phyloP scores from a whole-genome alignment of 2,329 filamentous ascomycete species.

The Fusarium poae region DNA sequence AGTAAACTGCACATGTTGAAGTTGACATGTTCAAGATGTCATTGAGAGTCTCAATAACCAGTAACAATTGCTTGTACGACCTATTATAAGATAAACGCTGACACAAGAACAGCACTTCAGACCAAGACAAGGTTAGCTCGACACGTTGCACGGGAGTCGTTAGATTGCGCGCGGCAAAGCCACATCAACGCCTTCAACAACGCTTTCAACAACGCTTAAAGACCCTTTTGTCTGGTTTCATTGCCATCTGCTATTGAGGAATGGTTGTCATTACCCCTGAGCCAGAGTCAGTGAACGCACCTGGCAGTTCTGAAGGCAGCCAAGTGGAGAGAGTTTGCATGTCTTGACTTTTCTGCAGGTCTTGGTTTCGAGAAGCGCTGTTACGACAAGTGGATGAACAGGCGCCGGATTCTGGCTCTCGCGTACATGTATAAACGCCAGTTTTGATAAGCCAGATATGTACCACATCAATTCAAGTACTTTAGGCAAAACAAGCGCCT shows the following conservation, averaged over 20 bases:
- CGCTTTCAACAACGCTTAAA: constrained; percentile 23
- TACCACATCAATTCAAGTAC: constrained; percentile 19
- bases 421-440: constrained; percentile 14
- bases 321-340: constrained; percentile 33
- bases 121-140: constrained; percentile 19
- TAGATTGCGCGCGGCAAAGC: constrained; percentile 33
- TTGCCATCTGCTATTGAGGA: constrained; percentile 15
- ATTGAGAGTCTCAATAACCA: constrained; percentile 2
- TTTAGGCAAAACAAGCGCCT: constrained; percentile 43
- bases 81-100: constrained; percentile 14
- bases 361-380: constrained; percentile 48
- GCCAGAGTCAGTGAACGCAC: constrained; percentile 9
- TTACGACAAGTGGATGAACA: constrained; percentile 27
- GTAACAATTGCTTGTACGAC: constrained; percentile 4
- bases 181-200: constrained; percentile 1
- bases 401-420: constrained; percentile 15
- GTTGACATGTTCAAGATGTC: background rate
- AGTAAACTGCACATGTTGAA: background rate
- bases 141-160: constrained; percentile 29
- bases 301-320: constrained; percentile 24
- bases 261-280: constrained; percentile 29
- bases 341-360: constrained; percentile 36
- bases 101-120: constrained; percentile 23
- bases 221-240: constrained; percentile 23
- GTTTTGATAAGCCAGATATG: constrained; percentile 11